These are phyloP conservation scores for Penicillium crystallinum DNA, from an alignment of 495 filamentous ascomycete genomes.

Conservation along the genomic window DNA sequence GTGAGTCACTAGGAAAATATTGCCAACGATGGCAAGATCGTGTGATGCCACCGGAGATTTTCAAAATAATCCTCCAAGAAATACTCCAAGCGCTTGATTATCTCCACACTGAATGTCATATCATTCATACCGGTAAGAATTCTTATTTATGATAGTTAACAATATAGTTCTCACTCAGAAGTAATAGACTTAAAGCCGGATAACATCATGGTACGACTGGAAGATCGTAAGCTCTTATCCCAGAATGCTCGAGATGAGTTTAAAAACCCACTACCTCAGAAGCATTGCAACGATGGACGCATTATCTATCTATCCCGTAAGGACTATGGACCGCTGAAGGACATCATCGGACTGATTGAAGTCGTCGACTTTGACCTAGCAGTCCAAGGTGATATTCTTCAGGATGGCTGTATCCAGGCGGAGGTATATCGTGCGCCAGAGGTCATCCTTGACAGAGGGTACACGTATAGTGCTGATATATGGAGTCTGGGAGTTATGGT, in stretches of 20 bases:
- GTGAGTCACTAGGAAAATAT: slow-evolving; percentile 4
- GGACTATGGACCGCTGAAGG: slow-evolving; percentile 7
- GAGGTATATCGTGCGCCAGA: slow-evolving; percentile 39
- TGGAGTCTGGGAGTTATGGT: slow-evolving; percentile 43
- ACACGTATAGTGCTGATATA: slow-evolving; percentile 38
- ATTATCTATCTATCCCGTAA: slow-evolving; percentile 19
- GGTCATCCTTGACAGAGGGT: slow-evolving; percentile 38
- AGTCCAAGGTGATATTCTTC: slow-evolving; percentile 16
- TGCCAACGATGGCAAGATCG: neutral
- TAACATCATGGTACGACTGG: slow-evolving; percentile 18
- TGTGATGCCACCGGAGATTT: slow-evolving; percentile 11
- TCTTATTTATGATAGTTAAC: slow-evolving; percentile 2
- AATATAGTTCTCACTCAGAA: slow-evolving; percentile 3
- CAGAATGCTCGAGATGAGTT: slow-evolving; percentile 19
- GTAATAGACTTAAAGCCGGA: slow-evolving; percentile 3
- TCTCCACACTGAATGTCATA: slow-evolving; percentile 13
- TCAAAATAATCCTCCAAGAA: slow-evolving; percentile 12
- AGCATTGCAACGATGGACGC: slow-evolving; percentile 10
- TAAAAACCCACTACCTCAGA: slow-evolving; percentile 16
- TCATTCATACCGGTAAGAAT: slow-evolving; percentile 13
- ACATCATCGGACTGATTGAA: slow-evolving; percentile 8
- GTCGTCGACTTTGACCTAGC: slow-evolving; percentile 22
- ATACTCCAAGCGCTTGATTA: slow-evolving; percentile 14
- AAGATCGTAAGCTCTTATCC: slow-evolving; percentile 16
- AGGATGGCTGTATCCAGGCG: slow-evolving; percentile 36